Evolutionary conservation across 768 basidiomycete species (phyloP).

Genomic region (Termitomyces sp.): DNA sequence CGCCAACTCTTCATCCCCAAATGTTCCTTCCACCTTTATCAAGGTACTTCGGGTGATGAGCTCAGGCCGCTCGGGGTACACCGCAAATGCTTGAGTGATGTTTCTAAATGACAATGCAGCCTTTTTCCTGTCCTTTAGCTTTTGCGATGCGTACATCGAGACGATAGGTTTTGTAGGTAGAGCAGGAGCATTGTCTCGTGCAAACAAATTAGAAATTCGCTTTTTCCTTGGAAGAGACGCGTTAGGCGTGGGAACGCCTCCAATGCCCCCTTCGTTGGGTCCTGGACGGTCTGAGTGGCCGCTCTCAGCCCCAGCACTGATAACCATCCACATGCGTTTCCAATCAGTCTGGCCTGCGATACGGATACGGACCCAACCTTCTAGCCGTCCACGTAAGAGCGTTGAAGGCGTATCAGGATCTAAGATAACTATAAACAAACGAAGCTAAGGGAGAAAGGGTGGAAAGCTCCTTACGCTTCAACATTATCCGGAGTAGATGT

Average conservation of each 20-base stretch:
- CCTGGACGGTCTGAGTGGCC: slow-evolving; percentile 17
- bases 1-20: slow-evolving; percentile 74
- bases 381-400: slow-evolving; percentile 67
- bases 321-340: slow-evolving; percentile 85
- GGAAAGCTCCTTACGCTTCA: slow-evolving; percentile 30
- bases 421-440: slow-evolving; percentile 14
- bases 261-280: slow-evolving; percentile 20
- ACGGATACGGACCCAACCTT: slow-evolving; percentile 88
- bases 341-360: slow-evolving; percentile 97
- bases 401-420: slow-evolving; percentile 53
- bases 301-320: slow-evolving; percentile 43
- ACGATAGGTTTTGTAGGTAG: slow-evolving; percentile 34
- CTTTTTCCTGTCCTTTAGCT: slow-evolving; percentile 70
- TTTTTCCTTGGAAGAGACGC: slow-evolving; percentile 31
- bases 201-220: slow-evolving; percentile 69
- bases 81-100: slow-evolving; percentile 84
- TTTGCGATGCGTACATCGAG: slow-evolving; percentile 55
- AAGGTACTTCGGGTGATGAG: slow-evolving; percentile 84
- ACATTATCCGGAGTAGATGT: slow-evolving; percentile 79
- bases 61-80: slow-evolving; percentile 94
- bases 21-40: slow-evolving; percentile 84
- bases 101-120: slow-evolving; percentile 62
- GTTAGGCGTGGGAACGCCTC: slow-evolving; percentile 16
- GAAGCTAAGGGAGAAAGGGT: neutral
- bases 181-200: slow-evolving; percentile 31